Evolutionary conservation across 2,329 filamentous ascomycete genomes (phyloP).

Genomic region (Pseudogymnoascus sp.): DNA sequence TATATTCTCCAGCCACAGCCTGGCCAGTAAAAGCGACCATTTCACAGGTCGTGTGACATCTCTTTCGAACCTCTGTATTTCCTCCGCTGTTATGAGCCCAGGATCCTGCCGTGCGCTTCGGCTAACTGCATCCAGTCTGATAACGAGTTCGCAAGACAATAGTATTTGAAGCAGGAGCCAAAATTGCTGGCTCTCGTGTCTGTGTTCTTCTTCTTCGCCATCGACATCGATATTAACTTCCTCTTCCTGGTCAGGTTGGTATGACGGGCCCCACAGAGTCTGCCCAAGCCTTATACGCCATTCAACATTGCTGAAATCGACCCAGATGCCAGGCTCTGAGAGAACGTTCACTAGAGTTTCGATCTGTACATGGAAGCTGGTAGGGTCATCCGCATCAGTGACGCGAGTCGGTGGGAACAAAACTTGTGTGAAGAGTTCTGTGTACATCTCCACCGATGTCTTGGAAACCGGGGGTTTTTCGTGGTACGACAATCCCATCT

Average conservation of each 20-base stretch:
- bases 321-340: conserved; percentile 58
- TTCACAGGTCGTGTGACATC: conserved; percentile 53
- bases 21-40: conserved; percentile 57
- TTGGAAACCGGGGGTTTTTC: conserved; percentile 38
- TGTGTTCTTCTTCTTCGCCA: conserved; percentile 30
- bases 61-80: conserved; percentile 53
- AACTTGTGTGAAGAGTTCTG: conserved; percentile 52
- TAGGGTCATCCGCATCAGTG: conserved; percentile 49
- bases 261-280: conserved; percentile 54
- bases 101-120: conserved; percentile 49
- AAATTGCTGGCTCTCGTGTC: conserved; percentile 50
- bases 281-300: conserved; percentile 68
- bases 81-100: conserved; percentile 43
- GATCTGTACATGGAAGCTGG: conserved; percentile 62
- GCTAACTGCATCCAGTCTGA: conserved; percentile 55
- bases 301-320: conserved; percentile 65
- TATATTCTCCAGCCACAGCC: conserved; percentile 61
- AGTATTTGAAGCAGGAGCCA: conserved; percentile 60
- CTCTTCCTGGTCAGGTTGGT: conserved; percentile 43
- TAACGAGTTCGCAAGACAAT: conserved; percentile 55
- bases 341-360: conserved; percentile 58
- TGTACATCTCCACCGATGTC: conserved; percentile 50
- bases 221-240: conserved; percentile 45
- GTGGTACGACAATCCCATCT: conserved; percentile 46
- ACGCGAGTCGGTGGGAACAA: conserved; percentile 48